Percentiles rank a stretch among this genome's conserved stretches.
These are phyloP conservation scores for Euphrasia arctica DNA, from an alignment of 305 asterid genomes.

Conservation along the genomic window DNA sequence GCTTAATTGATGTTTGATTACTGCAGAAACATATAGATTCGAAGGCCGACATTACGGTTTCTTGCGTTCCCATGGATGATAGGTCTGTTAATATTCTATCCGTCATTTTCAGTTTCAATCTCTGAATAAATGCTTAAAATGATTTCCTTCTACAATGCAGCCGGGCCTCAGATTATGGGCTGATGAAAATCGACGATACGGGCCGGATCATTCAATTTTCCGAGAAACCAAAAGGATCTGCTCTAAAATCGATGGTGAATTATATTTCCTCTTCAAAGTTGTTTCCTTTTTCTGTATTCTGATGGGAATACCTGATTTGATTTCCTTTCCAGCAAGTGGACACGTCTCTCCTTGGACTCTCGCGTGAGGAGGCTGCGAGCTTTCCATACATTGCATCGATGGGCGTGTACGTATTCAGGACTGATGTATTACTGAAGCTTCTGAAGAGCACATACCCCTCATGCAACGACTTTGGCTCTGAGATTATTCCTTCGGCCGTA, in stretches of 20 bases:
- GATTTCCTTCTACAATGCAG: conserved; percentile 28
- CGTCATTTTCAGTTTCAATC: not conserved
- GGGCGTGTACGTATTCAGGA: conserved; percentile 90
- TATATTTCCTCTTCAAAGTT: not conserved
- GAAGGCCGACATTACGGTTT: conserved; percentile 88
- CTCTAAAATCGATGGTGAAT: conserved; percentile 68
- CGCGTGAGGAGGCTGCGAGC: conserved; percentile 49
- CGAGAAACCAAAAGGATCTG: conserved; percentile 89
- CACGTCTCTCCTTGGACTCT: conserved; percentile 81
- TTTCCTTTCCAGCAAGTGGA: conserved; percentile 66
- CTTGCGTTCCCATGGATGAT: conserved; percentile 94
- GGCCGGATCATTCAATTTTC: conserved; percentile 79
- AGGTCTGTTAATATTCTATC: conserved; percentile 41
- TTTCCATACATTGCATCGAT: conserved; percentile 92
- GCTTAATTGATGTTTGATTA: conserved; percentile 7
- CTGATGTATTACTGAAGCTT: conserved; percentile 70
- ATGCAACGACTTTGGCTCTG: conserved; percentile 93
- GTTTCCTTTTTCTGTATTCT: conserved; percentile 16
- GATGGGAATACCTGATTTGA: conserved; percentile 2
- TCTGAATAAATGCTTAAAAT: not conserved
- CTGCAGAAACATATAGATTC: conserved; percentile 87
- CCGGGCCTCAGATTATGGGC: conserved; percentile 89
- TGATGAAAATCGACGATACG: conserved; percentile 75
- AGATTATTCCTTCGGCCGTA: conserved; percentile 91
- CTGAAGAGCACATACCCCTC: conserved; percentile 63